Conservation (phyloP, 2,329 filamentous ascomycete genomes). For the Stromatinia cepivora region DNA sequence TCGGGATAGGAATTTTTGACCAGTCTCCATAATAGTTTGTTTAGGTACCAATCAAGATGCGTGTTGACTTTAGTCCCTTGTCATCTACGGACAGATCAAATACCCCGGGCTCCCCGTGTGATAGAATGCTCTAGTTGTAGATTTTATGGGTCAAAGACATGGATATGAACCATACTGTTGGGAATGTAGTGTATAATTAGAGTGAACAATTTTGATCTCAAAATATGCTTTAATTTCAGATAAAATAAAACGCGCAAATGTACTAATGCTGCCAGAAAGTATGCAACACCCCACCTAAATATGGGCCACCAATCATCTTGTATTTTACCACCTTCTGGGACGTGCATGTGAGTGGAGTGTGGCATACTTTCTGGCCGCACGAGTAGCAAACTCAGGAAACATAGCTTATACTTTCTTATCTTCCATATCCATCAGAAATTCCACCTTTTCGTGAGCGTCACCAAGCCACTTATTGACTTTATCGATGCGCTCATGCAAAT, state of each 20-base stretch:
- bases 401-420: background rate
- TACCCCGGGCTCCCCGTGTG: background rate
- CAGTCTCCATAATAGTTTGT: background rate
- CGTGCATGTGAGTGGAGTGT: no score
- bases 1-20: background rate
- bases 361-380: no score
- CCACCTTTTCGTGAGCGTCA: background rate
- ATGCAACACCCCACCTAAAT: no score
- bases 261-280: background rate
- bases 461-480: background rate
- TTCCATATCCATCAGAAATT: background rate
- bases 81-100: background rate
- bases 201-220: background rate
- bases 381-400: background rate
- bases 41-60: background rate
- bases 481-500: background rate
- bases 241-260: background rate
- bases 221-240: background rate
- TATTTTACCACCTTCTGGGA: no score
- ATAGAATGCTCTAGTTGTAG: background rate
- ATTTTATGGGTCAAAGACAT: background rate
- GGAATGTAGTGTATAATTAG: background rate
- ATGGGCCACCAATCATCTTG: no score
- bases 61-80: background rate
- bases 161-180: background rate